Evolutionary conservation across 495 filamentous ascomycete genomes (phyloP).

Genomic region (Amorphotheca resinae): DNA sequence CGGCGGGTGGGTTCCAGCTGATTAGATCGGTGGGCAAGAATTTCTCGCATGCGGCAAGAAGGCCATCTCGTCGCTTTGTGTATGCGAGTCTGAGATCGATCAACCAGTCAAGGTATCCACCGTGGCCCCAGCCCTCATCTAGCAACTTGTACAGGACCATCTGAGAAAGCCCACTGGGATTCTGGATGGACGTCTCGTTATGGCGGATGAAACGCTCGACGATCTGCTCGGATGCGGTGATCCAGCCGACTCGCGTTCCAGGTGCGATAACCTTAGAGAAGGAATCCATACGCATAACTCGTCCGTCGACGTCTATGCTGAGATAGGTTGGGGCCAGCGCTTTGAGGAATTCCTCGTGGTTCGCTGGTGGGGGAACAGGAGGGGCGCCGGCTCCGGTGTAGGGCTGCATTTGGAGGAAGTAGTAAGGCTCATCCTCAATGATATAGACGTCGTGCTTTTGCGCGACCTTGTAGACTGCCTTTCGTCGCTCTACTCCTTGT

Average conservation of each 20-base stretch:
- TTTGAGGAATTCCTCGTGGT: conserved; percentile 32
- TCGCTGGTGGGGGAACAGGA: conserved; percentile 23
- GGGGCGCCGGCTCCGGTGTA: conserved; percentile 46
- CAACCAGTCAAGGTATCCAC: conserved; percentile 85
- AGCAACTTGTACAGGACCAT: conserved; percentile 76
- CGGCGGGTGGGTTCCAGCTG: conserved; percentile 68
- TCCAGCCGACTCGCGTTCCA: conserved; percentile 65
- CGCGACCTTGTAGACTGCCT: conserved; percentile 60
- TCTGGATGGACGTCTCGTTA: conserved; percentile 69
- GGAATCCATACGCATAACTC: conserved; percentile 62
- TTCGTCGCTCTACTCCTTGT: conserved; percentile 48
- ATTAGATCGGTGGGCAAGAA: conserved; percentile 65
- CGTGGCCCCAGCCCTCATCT: conserved; percentile 89
- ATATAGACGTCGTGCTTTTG: conserved; percentile 79
- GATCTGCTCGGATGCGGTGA: conserved; percentile 71
- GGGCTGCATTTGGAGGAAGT: conserved; percentile 90
- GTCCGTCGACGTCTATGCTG: conserved; percentile 52
- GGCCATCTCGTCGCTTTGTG: conserved; percentile 58
- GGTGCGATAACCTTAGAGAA: conserved; percentile 77
- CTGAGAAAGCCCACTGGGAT: conserved; percentile 73
- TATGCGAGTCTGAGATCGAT: conserved; percentile 76
- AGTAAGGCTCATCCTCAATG: conserved; percentile 94
- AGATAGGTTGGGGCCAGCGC: conserved; percentile 48
- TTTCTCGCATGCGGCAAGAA: conserved; percentile 75
- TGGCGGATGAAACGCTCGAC: conserved; percentile 66